These are phyloP conservation scores for Pythium diclinum DNA, from an alignment of 352 stramenopile genomes.

Conservation along the genomic window DNA sequence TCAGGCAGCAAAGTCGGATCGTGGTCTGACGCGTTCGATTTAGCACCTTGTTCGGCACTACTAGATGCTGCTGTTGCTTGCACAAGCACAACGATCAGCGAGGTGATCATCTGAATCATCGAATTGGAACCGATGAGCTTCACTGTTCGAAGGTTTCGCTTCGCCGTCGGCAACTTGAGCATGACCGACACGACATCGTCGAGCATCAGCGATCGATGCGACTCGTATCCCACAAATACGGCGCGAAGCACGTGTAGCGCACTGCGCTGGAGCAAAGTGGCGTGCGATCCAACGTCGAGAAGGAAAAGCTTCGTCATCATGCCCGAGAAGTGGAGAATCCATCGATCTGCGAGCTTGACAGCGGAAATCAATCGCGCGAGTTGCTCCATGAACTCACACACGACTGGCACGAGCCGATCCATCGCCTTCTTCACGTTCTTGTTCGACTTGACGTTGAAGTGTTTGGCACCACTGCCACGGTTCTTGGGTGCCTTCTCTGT, in stretches of 20 bases:
- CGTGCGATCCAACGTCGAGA: conserved; percentile 60
- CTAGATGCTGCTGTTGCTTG: conserved; percentile 15
- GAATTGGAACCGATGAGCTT: conserved; percentile 54
- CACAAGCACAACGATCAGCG: conserved; percentile 58
- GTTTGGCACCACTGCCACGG: conserved; percentile 1
- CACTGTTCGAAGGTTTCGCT: conserved; percentile 65
- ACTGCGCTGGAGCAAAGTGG: conserved; percentile 62
- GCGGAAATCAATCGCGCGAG: conserved; percentile 50
- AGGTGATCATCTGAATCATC: conserved; percentile 67
- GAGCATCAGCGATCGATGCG: conserved; percentile 58
- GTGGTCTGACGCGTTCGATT: background rate
- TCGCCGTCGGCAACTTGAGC: conserved; percentile 70
- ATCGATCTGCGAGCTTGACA: conserved; percentile 76
- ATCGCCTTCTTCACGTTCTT: conserved; percentile 51
- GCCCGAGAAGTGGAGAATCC: conserved; percentile 68
- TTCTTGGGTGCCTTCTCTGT: conserved; percentile 7
- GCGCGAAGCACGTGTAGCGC: conserved; percentile 51
- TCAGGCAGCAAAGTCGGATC: conserved; percentile 28
- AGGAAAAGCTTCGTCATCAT: conserved; percentile 69
- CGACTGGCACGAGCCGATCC: conserved; percentile 54
- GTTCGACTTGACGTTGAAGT: conserved; percentile 45
- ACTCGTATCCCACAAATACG: conserved; percentile 65
- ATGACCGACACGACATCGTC: conserved; percentile 72
- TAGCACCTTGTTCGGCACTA: background rate
- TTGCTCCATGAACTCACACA: conserved; percentile 75